phyloP scores from a whole-genome alignment of 768 basidiomycete genomes.

The Baorangia bicolor region DNA sequence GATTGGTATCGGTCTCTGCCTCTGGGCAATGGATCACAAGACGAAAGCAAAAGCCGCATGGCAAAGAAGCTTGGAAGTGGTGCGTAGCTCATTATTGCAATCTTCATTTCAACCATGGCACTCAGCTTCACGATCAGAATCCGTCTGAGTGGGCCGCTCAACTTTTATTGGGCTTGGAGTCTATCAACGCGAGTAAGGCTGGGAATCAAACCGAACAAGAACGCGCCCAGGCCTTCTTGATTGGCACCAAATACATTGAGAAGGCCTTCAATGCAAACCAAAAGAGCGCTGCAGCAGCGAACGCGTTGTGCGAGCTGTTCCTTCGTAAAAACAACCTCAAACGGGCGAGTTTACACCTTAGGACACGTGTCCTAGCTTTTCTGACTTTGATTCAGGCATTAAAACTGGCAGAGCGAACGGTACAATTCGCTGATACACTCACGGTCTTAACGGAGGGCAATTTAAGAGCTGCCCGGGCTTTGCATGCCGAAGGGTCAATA shows the following conservation, averaged over 20 bases:
- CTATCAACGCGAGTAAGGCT: conserved; percentile 82
- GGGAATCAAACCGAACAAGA: conserved; percentile 62
- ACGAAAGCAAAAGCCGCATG: conserved; percentile 84
- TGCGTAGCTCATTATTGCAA: conserved; percentile 38
- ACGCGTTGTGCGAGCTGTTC: conserved; percentile 79
- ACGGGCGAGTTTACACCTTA: conserved; percentile 43
- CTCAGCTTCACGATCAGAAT: conserved; percentile 46
- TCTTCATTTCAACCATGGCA: not conserved
- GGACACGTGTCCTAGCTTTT: not conserved
- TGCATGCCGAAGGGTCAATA: conserved; percentile 68
- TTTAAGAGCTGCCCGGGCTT: conserved; percentile 76
- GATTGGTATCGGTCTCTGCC: conserved; percentile 91
- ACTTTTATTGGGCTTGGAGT: conserved; percentile 81
- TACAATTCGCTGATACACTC: conserved; percentile 91
- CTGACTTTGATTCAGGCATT: conserved; percentile 52
- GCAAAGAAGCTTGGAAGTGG: conserved; percentile 85
- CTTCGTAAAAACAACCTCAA: conserved; percentile 65
- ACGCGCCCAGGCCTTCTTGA: conserved; percentile 56
- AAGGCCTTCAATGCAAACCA: conserved; percentile 75
- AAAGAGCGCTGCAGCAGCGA: conserved; percentile 77
- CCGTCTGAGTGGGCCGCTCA: conserved; percentile 76
- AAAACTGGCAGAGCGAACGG: conserved; percentile 90
- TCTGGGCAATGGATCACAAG: conserved; percentile 87
- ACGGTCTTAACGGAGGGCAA: conserved; percentile 85
- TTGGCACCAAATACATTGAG: conserved; percentile 70